Conservation (phyloP, 805 yeast genomes). For the Kodamaea hsintzibuensis region DNA sequence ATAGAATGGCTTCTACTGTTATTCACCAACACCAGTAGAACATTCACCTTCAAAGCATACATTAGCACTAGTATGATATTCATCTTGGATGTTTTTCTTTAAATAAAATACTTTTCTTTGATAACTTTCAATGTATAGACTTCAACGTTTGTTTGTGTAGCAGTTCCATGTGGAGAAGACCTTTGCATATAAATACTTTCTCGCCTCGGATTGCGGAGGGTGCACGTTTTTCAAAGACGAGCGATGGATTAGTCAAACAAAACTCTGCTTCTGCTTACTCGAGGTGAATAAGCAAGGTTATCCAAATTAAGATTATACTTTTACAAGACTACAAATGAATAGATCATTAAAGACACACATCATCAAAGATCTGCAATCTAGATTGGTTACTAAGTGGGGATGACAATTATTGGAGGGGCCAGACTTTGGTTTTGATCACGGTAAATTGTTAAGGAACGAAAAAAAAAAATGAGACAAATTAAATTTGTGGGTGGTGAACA, state of each 20-base stretch:
- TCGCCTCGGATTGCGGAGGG: not conserved
- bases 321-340: not conserved
- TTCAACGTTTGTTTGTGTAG: not conserved
- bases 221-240: not conserved
- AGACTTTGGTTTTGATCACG: not conserved
- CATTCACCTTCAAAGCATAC: slow-evolving; percentile 38
- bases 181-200: not conserved
- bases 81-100: slow-evolving; percentile 21
- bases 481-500: not conserved
- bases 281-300: not conserved
- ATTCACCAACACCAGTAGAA: slow-evolving; percentile 35
- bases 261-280: too few species aligned
- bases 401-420: not conserved
- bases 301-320: too few species aligned
- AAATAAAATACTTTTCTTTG: not conserved
- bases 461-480: not conserved
- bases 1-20: slow-evolving; percentile 35
- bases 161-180: not conserved
- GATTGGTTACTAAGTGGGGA: not conserved
- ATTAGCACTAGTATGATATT: slow-evolving; percentile 32
- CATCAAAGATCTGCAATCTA: not conserved
- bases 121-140: not conserved
- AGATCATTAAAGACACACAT: not conserved
- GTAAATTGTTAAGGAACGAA: not conserved
- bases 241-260: too few species aligned